Base-by-base conservation (phyloP, 306 rosid genomes). In the Alnus rubra region DNA sequence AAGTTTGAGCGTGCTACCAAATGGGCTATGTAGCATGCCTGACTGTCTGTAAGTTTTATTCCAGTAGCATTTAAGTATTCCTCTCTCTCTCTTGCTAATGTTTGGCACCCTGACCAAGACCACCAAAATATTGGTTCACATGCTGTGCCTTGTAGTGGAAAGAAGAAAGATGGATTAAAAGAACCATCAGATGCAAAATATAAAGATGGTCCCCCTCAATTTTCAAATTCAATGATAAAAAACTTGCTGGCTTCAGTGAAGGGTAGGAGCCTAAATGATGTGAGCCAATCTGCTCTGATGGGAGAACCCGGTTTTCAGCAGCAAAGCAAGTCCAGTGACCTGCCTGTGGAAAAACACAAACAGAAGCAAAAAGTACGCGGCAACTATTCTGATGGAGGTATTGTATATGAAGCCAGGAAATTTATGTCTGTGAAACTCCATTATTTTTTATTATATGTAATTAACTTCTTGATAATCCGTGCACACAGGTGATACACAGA, bases 11-110 rank as follows among this genome's bases (percentile, higher is more conserved):
- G 71, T 74, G 52, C 23, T 86, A 59, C 74, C 48, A 12, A 79
- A 64, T 73, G 95, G 99, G 99, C 80, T 83, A 48, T 95, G 99
- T 84, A 95, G 87, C 85, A 95, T 91, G 99, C 96, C 91, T 45
- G 69, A 88, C 80, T 95, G 99, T 98, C 97, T 95, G 99, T 95
- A 95, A 93, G 99, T 95, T 88, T 79, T 82, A 70, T 77, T 83
- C 71, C 76, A 42, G 63, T 85, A 74, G 72, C 50, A 78, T 72
- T n/a, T 75, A 56, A 12, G 56, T 67, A 9, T 15, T 31, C 68
- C 18, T 33, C 59, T 52, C n/a, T 63, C 51, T 58, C 39, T 77
- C 42, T 74, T 10, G 70, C 88, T 69, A 84, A 86, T 77, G 81
- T 81, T 81, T 88, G 75, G 69, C 86, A 84, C 67, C 85, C 91